Conservation (phyloP, 306 rosid genomes). For the Prunus salicina region DNA sequence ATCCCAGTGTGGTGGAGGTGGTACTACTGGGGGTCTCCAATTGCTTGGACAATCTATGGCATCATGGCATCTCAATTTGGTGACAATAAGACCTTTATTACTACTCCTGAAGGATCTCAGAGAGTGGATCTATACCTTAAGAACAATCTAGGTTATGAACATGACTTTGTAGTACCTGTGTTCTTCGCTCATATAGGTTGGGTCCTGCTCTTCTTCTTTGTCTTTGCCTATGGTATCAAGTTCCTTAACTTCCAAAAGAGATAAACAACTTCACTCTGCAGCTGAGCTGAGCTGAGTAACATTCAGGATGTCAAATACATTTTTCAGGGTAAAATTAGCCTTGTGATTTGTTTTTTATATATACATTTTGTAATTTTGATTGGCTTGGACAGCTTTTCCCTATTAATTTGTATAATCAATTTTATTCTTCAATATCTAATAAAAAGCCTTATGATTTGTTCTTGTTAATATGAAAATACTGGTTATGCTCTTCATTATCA, state of each 20-base stretch:
- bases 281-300: not conserved
- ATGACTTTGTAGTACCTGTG: conserved; percentile 23
- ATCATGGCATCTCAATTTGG: conserved; percentile 31
- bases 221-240: conserved; percentile 35
- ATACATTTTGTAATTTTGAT: not conserved
- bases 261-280: conserved; percentile 3
- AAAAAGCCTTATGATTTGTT: not conserved
- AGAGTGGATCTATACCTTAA: conserved; percentile 19
- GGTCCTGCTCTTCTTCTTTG: conserved; percentile 31
- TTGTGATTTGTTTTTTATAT: too few relatives aligned
- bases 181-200: conserved; percentile 33
- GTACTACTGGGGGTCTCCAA: conserved; percentile 36
- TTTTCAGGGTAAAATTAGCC: not conserved
- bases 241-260: conserved; percentile 35
- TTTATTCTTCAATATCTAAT: not conserved
- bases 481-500: too few relatives aligned
- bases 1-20: conserved; percentile 38
- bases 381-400: not conserved
- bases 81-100: not conserved
- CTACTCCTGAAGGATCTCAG: not conserved
- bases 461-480: too few relatives aligned
- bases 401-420: too few relatives aligned
- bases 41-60: conserved; percentile 36
- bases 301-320: not conserved
- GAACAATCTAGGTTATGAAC: conserved; percentile 20